A percentile compares a stretch with the other conserved stretches of the same genome.
phyloP scores from a whole-genome alignment of 306 rosid species.

The Fragaria vesca region DNA sequence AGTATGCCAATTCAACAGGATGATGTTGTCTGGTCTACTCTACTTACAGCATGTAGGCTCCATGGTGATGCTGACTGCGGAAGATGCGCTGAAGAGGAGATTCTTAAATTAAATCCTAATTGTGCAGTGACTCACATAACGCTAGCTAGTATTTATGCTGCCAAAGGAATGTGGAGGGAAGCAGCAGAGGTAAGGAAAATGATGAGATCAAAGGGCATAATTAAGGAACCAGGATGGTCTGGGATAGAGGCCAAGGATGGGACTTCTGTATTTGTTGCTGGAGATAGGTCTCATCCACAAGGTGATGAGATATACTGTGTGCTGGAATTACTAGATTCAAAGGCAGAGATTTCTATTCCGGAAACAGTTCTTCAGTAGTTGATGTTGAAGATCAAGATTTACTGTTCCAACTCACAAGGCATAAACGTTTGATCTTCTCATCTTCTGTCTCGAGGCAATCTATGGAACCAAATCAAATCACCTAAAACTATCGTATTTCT shows the following conservation, averaged over 20 bases:
- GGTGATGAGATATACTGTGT: slow-evolving; percentile 46
- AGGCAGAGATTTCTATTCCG: slow-evolving; percentile 30
- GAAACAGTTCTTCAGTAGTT: slow-evolving; percentile 36
- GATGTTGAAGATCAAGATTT: slow-evolving; percentile 37
- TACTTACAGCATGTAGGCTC: slow-evolving; percentile 69
- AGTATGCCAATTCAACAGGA: slow-evolving; percentile 55
- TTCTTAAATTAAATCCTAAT: slow-evolving; percentile 56
- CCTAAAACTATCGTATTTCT: not conserved
- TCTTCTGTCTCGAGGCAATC: not conserved
- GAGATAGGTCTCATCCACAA: slow-evolving; percentile 47
- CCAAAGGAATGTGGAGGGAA: slow-evolving; percentile 70
- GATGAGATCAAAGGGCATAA: slow-evolving; percentile 72
- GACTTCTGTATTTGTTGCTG: slow-evolving; percentile 59
- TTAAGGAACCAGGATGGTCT: slow-evolving; percentile 90
- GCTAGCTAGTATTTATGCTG: slow-evolving; percentile 67
- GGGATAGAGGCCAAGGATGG: slow-evolving; percentile 57
- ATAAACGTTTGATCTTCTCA: not conserved
- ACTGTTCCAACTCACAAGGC: not conserved
- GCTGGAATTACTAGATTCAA: slow-evolving; percentile 47
- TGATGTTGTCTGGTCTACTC: slow-evolving; percentile 81
- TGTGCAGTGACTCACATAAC: slow-evolving; percentile 70
- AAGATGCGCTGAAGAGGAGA: slow-evolving; percentile 60
- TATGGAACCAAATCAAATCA: slow-evolving; percentile 1
- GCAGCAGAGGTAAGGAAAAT: slow-evolving; percentile 56
- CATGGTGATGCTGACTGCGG: slow-evolving; percentile 64